Evolutionary conservation across 2,329 filamentous ascomycete species (phyloP).

Genomic region (Fusarium tjaetaba): DNA sequence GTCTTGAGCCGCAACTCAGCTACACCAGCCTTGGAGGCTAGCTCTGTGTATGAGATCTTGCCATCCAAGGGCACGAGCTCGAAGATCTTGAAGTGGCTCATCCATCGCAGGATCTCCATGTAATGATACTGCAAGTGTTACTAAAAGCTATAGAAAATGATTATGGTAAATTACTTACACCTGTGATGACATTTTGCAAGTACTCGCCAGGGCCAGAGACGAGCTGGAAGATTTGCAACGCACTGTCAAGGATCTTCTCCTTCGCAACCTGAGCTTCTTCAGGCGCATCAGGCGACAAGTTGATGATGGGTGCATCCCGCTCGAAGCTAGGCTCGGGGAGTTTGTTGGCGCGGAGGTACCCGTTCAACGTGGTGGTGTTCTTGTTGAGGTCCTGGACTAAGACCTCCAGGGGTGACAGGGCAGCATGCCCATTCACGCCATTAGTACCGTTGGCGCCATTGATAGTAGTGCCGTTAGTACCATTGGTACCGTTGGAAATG

Average conservation of each 20-base stretch:
- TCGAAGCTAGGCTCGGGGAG: not conserved
- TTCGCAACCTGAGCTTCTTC: not conserved
- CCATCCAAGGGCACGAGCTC: not conserved
- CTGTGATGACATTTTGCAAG: not conserved
- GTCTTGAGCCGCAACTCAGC: not conserved
- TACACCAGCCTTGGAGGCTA: not conserved
- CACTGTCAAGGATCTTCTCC: not conserved
- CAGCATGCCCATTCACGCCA: not conserved
- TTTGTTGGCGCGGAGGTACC: not conserved
- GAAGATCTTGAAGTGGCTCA: not conserved
- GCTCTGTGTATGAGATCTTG: not conserved
- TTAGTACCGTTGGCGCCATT: not conserved
- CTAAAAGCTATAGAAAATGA: fast-evolving
- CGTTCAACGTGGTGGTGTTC: not conserved
- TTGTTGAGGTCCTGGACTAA: not conserved
- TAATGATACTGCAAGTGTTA: not conserved
- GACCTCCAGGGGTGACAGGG: not conserved
- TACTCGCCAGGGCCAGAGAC: not conserved
- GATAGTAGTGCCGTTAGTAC: not conserved
- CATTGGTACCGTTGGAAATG: not conserved
- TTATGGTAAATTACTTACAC: fast-evolving
- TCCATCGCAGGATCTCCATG: constrained; percentile 1
- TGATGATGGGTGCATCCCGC: not conserved
- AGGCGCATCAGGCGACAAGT: not conserved
- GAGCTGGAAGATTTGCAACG: not conserved